Percentiles rank a stretch among this genome's conserved stretches.
phyloP scores from a whole-genome alignment of 2,329 filamentous ascomycete species.

The Emergomyces pasteurianus region DNA sequence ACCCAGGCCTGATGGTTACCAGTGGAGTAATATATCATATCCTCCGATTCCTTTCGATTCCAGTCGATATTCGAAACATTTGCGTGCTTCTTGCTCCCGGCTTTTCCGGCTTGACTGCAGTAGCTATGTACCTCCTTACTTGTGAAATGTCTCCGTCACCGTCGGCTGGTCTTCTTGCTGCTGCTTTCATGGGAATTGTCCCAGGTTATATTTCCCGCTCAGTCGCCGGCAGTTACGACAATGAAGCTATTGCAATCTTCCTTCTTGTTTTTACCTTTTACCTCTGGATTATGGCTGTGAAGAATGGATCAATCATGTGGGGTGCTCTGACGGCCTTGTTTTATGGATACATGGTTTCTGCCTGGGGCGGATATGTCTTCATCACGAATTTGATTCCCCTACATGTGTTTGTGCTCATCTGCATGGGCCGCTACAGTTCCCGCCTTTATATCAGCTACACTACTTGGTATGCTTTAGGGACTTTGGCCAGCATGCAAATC shows the following conservation, averaged over 20 bases:
- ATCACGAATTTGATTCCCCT: constrained; percentile 95
- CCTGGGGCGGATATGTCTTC: constrained; percentile 99
- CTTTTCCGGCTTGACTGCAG: constrained; percentile 87
- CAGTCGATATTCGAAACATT: constrained; percentile 97
- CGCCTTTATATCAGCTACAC: constrained; percentile 93
- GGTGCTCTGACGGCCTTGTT: constrained; percentile 86
- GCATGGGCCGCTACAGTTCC: constrained; percentile 93
- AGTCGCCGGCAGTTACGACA: constrained; percentile 96
- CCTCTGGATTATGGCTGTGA: constrained; percentile 97
- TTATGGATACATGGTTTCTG: constrained; percentile 99
- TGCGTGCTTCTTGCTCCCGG: constrained; percentile 91
- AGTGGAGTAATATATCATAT: constrained; percentile 93
- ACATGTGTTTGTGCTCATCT: constrained; percentile 84
- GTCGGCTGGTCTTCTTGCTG: constrained; percentile 87
- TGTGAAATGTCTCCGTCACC: constrained; percentile 95
- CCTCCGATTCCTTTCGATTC: constrained; percentile 76
- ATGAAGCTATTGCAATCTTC: constrained; percentile 99
- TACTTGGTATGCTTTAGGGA: constrained; percentile 95
- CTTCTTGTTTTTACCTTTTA: constrained; percentile 96
- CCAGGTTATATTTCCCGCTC: constrained; percentile 97
- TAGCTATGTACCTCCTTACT: constrained; percentile 87
- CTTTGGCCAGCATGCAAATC: constrained; percentile 96
- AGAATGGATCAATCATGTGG: constrained; percentile 94
- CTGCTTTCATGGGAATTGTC: constrained; percentile 92
- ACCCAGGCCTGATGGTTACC: constrained; percentile 97